Evolutionary conservation across 2,329 filamentous ascomycete genomes (phyloP), one percentile per base, ranked within the genome.

Genomic region (Paraphaeosphaeria minitans): DNA sequence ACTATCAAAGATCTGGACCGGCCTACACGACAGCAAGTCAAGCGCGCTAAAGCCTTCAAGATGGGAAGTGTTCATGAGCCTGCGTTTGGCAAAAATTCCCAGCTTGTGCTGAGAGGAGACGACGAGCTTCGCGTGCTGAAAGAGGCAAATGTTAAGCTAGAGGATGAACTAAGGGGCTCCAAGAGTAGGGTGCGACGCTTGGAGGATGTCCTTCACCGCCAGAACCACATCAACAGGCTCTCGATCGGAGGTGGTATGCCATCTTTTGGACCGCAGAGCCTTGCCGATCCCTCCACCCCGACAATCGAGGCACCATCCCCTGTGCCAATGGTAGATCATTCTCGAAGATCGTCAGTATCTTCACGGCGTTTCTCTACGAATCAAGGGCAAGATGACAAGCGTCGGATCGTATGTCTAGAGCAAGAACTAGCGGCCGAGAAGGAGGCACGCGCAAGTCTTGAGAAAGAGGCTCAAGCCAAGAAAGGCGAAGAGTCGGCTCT

Each of bases 61-160:
- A 95, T 96, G 72, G 95, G 95, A 16, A 98, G 95, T 72, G 85
- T 98, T 39, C 93, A 97, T 69, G 95, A 98, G 73, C 89, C 89
- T n/a, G 87, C 87, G 2, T 84, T 97, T 61, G 92, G 92, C n/a
- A 87, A 90, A 69, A 96, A 91, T 64, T 94, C 92, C 1, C 71
- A 75, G 37, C 84, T 97, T 10, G 79, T 97, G 68, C 85, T 96
- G 14, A 88, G 92, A 41, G 93, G 92, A n/a, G 90, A 95, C 61
- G 92, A 96, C 68, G 93, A 97, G 62, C 81, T 93, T 61, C 84
- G 78, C 37, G 71, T 79, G 13, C 66, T 83, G 3, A 77, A 77
- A 51, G 81, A 82, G 57, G 76, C 74, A 21, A 82, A 82, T 90
- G 35, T 84, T 83, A 72, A 90, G 82, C 64, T 83, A 3, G 81